A percentile compares a stretch with the other conserved stretches of the same genome.
These are phyloP conservation scores for Phycomyces nitens DNA, from an alignment of 192 early-diverging fungal species.

Conservation along the genomic window DNA sequence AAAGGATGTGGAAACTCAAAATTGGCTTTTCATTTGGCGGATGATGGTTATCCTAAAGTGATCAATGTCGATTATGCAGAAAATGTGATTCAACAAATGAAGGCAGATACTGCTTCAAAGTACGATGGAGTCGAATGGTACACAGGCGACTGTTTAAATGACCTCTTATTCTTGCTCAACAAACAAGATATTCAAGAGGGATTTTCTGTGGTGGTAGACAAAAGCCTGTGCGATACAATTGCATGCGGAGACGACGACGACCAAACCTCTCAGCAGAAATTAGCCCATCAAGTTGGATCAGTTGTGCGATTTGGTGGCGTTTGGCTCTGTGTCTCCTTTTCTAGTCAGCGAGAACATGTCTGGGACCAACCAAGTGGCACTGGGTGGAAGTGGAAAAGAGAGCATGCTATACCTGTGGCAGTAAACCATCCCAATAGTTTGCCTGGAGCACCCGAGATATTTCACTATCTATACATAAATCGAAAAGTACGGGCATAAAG, in stretches of 20 bases:
- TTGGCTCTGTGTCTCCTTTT: constrained; percentile 21
- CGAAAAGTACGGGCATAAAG: neutral
- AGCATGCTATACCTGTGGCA: neutral
- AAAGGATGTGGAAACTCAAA: constrained; percentile 37
- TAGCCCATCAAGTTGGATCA: constrained; percentile 1
- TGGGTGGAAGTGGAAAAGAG: constrained; percentile 1
- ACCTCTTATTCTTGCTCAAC: neutral
- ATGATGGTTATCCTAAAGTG: constrained; percentile 11
- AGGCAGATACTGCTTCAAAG: neutral
- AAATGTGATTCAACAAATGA: constrained; percentile 31
- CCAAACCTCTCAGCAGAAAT: neutral
- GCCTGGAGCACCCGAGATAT: neutral
- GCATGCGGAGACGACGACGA: constrained; percentile 29
- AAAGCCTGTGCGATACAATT: constrained; percentile 21
- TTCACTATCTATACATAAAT: neutral
- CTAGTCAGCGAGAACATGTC: constrained; percentile 6
- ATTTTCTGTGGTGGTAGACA: constrained; percentile 25
- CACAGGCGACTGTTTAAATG: constrained; percentile 19
- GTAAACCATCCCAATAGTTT: neutral
- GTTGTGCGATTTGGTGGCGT: neutral
- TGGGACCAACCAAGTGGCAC: constrained; percentile 1
- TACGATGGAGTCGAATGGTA: constrained; percentile 11
- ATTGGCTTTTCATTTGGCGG: constrained; percentile 27
- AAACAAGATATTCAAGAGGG: neutral
- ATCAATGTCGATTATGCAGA: constrained; percentile 32